Evolutionary conservation across 805 yeast genomes (phyloP).

Genomic region (Yamadazyma laniorum): DNA sequence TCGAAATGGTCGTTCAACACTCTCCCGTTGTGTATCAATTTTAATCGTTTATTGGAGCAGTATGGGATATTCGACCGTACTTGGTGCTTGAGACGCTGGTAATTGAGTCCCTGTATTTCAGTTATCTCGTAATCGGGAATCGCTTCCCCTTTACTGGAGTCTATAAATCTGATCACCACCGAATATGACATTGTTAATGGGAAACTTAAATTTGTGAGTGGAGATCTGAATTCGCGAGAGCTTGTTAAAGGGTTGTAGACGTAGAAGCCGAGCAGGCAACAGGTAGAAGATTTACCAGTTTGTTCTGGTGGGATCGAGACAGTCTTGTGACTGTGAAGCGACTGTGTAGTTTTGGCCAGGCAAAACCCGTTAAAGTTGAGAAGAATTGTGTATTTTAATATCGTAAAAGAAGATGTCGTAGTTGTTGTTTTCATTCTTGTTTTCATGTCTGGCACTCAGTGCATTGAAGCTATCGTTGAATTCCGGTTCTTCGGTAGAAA

Average conservation of each 20-base stretch:
- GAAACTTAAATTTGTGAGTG: neutral
- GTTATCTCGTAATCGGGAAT: conserved; percentile 9
- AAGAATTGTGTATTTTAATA: neutral
- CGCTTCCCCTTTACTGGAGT: conserved; percentile 13
- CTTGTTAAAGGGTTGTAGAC: too few species aligned
- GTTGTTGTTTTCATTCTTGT: too few species aligned
- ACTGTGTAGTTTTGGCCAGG: too few species aligned
- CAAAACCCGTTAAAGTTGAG: too few species aligned
- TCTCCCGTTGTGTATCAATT: conserved; percentile 68
- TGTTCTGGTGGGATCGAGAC: too few species aligned
- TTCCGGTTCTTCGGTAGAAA: neutral
- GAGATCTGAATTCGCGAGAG: too few species aligned
- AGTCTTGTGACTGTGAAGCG: too few species aligned
- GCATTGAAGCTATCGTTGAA: too few species aligned
- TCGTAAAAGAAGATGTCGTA: neutral
- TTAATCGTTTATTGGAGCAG: conserved; percentile 47
- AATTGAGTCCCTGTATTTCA: neutral
- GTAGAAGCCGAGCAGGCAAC: too few species aligned
- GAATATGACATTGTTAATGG: neutral
- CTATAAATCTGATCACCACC: conserved; percentile 13
- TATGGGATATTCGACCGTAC: conserved; percentile 25
- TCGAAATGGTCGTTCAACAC: conserved; percentile 58
- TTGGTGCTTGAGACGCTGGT: conserved; percentile 14
- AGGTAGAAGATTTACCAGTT: too few species aligned
- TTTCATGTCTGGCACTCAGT: too few species aligned